phyloP scores from a whole-genome alignment of 1,139 yeast genomes.

The Ogataea hybrid region DNA sequence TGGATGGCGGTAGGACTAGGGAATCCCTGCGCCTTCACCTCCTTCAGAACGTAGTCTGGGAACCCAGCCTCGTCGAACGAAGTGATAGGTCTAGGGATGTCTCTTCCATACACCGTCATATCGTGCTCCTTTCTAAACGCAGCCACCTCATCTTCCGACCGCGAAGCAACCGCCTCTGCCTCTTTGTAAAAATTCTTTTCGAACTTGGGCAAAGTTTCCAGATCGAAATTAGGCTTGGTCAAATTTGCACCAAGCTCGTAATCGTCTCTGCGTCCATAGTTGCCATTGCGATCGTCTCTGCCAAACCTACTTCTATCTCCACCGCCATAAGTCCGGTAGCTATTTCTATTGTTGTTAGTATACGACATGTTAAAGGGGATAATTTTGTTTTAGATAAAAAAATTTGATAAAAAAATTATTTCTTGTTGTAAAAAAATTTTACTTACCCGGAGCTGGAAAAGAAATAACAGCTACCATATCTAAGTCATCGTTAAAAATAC shows the following conservation, averaged over 20 bases:
- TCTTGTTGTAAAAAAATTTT: conserved; percentile 8
- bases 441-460: conserved; percentile 10
- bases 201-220: conserved; percentile 76
- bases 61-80: conserved; percentile 94
- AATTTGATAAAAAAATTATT: conserved; percentile 9
- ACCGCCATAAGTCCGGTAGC: conserved; percentile 38
- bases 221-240: conserved; percentile 76
- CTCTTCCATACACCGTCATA: conserved; percentile 80
- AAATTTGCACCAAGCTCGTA: conserved; percentile 57
- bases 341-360: conserved; percentile 26
- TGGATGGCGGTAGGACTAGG: conserved; percentile 94
- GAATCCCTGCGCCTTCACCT: conserved; percentile 90
- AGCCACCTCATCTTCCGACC: conserved; percentile 69
- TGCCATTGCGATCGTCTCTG: conserved; percentile 36
- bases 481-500: not conserved
- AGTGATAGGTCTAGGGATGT: conserved; percentile 94
- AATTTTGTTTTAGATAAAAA: conserved; percentile 5
- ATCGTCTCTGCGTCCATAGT: conserved; percentile 34
- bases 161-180: conserved; percentile 70
- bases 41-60: conserved; percentile 88
- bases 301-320: conserved; percentile 41
- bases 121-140: conserved; percentile 79
- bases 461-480: conserved; percentile 4
- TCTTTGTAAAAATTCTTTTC: conserved; percentile 95
- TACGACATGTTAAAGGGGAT: conserved; percentile 6